Evolutionary conservation across 805 yeast genomes (phyloP).

Genomic region (Candida incommunis): DNA sequence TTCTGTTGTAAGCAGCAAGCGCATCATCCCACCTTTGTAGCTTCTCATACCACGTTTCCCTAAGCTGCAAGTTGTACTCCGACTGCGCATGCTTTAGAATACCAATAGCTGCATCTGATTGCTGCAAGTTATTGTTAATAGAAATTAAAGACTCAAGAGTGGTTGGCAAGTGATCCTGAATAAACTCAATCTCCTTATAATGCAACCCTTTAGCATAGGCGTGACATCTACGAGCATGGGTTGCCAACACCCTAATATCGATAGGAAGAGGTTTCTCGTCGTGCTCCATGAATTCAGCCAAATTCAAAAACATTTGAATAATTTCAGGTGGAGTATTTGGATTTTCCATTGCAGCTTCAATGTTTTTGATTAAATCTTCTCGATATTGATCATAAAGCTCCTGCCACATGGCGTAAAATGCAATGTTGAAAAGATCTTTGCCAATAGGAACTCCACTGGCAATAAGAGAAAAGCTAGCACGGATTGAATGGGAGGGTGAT

Average conservation of each 20-base stretch:
- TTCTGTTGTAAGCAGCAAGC: conserved; percentile 68
- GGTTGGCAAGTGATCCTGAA: conserved; percentile 82
- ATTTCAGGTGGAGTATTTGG: conserved; percentile 93
- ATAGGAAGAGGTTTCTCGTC: conserved; percentile 91
- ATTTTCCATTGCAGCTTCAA: conserved; percentile 77
- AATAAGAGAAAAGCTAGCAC: conserved; percentile 34
- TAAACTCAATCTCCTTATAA: conserved; percentile 87
- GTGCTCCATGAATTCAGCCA: conserved; percentile 96
- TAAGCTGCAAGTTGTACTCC: conserved; percentile 62
- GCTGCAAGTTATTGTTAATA: conserved; percentile 88
- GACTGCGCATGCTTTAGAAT: conserved; percentile 89
- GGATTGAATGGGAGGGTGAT: conserved; percentile 84
- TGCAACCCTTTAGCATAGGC: conserved; percentile 96
- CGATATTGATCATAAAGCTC: conserved; percentile 80
- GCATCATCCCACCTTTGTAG: conserved; percentile 98
- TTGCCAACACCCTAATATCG: conserved; percentile 78
- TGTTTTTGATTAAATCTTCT: conserved; percentile 73
- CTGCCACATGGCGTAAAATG: conserved; percentile 92
- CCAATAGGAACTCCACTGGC: background rate
- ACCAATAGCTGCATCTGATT: conserved; percentile 96
- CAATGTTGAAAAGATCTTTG: conserved; percentile 80
- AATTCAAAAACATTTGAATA: conserved; percentile 71
- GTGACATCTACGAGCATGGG: conserved; percentile 88
- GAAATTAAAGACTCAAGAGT: conserved; percentile 86
- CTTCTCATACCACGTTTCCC: conserved; percentile 97